A percentile compares a stretch with the other conserved stretches of the same genome.
phyloP scores from a whole-genome alignment of 768 basidiomycete species.

The Mycena polygramma region DNA sequence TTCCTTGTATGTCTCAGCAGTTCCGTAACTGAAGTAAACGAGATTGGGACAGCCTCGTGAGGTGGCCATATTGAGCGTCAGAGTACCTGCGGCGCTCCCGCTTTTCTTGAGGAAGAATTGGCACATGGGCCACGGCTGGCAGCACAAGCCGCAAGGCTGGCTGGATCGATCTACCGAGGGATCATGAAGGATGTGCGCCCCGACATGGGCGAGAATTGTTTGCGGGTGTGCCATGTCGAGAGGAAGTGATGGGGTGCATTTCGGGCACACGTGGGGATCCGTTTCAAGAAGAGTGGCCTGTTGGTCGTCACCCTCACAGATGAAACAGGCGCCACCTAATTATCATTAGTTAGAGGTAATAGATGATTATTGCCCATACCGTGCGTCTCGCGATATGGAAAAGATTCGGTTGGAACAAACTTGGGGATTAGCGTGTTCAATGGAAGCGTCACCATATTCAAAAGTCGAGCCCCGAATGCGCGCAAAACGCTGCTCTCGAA shows the following conservation, averaged over 20 bases:
- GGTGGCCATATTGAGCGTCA: background rate
- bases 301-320: constrained; percentile 13
- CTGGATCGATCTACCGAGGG: constrained; percentile 19
- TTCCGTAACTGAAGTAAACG: background rate
- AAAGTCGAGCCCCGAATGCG: constrained; percentile 38
- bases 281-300: background rate
- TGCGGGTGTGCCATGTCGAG: constrained; percentile 36
- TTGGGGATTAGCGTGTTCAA: constrained; percentile 3
- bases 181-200: constrained; percentile 44
- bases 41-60: constrained; percentile 4
- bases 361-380: background rate
- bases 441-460: constrained; percentile 36
- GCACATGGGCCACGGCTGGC: constrained; percentile 28
- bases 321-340: constrained; percentile 16
- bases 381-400: constrained; percentile 12
- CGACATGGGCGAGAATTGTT: constrained; percentile 44
- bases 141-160: constrained; percentile 45
- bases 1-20: background rate
- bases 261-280: background rate
- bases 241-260: background rate
- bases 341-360: background rate
- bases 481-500: constrained; percentile 42
- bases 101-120: background rate
- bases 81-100: background rate
- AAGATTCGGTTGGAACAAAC: background rate